Conservation (phyloP, 2,329 filamentous ascomycete species). For the Colletotrichum lindemuthianum region DNA sequence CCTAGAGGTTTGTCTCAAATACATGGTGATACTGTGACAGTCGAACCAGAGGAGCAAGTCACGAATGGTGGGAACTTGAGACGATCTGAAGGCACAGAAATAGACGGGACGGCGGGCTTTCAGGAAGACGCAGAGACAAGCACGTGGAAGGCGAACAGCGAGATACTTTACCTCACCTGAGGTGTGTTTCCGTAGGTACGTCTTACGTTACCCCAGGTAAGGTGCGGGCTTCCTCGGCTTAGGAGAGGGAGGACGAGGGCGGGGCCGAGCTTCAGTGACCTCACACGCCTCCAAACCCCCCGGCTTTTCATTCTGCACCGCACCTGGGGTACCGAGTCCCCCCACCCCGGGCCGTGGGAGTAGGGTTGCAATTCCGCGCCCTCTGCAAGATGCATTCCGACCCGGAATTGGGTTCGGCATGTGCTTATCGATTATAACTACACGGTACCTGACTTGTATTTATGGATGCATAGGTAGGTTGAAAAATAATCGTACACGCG, state of each 20-base stretch:
- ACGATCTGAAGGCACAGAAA: slow-evolving; percentile 19
- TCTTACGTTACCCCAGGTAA: slow-evolving; percentile 26
- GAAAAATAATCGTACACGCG: no score
- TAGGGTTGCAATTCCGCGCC: slow-evolving; percentile 5
- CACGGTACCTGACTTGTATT: no score
- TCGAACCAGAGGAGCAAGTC: slow-evolving; percentile 6
- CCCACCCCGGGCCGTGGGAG: slow-evolving; percentile 34
- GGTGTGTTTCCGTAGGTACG: neutral
- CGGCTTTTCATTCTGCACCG: slow-evolving; percentile 8
- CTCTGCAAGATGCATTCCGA: neutral
- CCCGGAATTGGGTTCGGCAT: neutral
- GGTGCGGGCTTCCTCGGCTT: slow-evolving; percentile 35
- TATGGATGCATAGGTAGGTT: no score
- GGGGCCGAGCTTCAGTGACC: slow-evolving; percentile 34
- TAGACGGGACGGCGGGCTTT: slow-evolving; percentile 26
- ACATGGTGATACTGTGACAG: slow-evolving; percentile 41
- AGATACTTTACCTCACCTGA: slow-evolving; percentile 6
- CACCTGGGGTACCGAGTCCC: slow-evolving; percentile 14
- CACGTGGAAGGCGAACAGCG: slow-evolving; percentile 31
- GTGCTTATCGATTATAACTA: neutral
- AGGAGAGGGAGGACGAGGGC: slow-evolving; percentile 29
- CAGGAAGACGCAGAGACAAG: slow-evolving; percentile 25
- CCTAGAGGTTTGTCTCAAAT: slow-evolving; percentile 46
- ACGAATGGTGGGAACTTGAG: slow-evolving; percentile 12
- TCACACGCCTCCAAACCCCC: slow-evolving; percentile 10